Evolutionary conservation across 148 eudicot species (phyloP).

Genomic region (Cornus kousa): DNA sequence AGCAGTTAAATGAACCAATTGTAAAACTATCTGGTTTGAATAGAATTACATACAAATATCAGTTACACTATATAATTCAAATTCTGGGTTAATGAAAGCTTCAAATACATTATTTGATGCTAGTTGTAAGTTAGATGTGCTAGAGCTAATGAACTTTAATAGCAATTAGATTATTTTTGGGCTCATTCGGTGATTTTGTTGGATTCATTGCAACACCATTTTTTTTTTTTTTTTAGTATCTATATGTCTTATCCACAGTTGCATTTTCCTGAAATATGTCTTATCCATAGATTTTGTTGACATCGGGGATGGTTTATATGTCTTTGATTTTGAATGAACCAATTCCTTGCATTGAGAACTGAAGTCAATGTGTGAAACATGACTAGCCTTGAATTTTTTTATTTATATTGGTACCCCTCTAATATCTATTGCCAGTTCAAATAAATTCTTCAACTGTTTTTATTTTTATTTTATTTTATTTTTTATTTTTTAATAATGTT

Average conservation of each 20-base stretch:
- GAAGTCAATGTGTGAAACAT: constrained; percentile 2
- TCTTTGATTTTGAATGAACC: background rate
- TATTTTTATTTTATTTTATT: no score
- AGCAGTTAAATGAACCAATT: background rate
- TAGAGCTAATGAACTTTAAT: no score
- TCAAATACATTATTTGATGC: no score
- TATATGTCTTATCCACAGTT: background rate
- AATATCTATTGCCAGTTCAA: background rate
- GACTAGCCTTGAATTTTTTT: background rate
- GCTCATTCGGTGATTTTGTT: background rate
- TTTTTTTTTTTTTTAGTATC: background rate
- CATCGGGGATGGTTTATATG: background rate
- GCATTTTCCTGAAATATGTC: background rate
- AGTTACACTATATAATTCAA: background rate
- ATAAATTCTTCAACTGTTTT: background rate
- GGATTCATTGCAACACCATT: background rate
- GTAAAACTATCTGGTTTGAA: background rate
- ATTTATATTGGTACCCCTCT: background rate
- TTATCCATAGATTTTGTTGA: background rate
- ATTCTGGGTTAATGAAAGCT: background rate
- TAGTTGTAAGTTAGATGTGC: no score
- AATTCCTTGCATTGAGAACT: background rate
- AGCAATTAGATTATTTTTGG: no score
- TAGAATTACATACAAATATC: background rate
- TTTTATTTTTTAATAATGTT: background rate